These are phyloP conservation scores for Trichophyton benhamiae DNA, from an alignment of 2,329 filamentous ascomycete species.

Conservation along the genomic window DNA sequence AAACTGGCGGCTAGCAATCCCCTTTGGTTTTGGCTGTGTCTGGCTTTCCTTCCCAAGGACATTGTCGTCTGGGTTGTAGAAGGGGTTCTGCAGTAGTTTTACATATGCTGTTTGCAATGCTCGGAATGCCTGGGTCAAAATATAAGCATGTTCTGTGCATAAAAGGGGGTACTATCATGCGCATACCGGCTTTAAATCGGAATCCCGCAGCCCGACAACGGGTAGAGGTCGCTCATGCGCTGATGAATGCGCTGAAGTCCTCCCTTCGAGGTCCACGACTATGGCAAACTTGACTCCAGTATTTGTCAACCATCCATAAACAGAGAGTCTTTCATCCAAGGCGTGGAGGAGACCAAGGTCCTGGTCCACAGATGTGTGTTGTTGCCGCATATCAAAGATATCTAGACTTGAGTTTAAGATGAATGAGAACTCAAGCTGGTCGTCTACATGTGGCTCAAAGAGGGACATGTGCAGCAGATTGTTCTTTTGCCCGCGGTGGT, in stretches of 20 bases:
- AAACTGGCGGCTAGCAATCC: constrained; percentile 58
- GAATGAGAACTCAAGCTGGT: constrained; percentile 74
- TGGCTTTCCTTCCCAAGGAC: neutral
- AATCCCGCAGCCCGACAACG: constrained; percentile 61
- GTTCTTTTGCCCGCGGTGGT: constrained; percentile 48
- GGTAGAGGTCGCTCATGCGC: constrained; percentile 24
- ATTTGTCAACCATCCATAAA: constrained; percentile 94
- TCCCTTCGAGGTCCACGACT: constrained; percentile 79
- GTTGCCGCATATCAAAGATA: constrained; percentile 76
- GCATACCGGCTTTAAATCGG: constrained; percentile 71
- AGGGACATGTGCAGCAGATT: constrained; percentile 89
- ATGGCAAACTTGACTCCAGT: constrained; percentile 85
- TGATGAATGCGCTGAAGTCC: constrained; percentile 29
- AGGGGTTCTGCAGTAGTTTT: constrained; percentile 78
- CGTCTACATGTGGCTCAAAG: constrained; percentile 69
- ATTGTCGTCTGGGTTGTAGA: constrained; percentile 82
- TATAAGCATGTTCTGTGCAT: constrained; percentile 7
- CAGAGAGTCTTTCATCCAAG: constrained; percentile 80
- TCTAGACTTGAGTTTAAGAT: constrained; percentile 84
- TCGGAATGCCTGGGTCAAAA: constrained; percentile 54
- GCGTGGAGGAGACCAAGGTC: constrained; percentile 88
- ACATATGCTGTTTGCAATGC: constrained; percentile 92
- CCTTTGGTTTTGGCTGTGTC: constrained; percentile 38
- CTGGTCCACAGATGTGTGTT: constrained; percentile 59
- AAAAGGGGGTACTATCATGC: neutral